Evolutionary conservation across 2,329 filamentous ascomycete species (phyloP), one percentile per base, ranked within the genome.

Genomic region (Penicillium digitatum): DNA sequence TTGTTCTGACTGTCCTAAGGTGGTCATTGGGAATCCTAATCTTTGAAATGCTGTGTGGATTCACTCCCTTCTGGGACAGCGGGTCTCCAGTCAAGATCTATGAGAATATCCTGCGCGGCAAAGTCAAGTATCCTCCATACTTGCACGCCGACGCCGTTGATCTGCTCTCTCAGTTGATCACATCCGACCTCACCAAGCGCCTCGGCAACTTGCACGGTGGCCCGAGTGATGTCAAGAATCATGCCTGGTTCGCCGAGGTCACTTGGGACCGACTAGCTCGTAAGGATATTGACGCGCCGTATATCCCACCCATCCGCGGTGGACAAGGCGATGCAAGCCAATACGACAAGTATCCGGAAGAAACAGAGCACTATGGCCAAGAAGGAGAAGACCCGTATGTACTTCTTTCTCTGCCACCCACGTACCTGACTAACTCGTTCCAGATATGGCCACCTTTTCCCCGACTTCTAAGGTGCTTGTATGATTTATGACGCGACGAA

Each of bases 81-180:
- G 94, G 93, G 52, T 96, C 90, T 42, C 93, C 94, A 3, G 95
- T 99, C 85, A 96, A 96, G 77, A 99, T 99, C 69, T 99, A 99
- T 78, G 94, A 99, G 79, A 99, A 99, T 73, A 99, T 99, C 68
- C 83, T 99, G 61, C 92, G 91, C 69, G 94, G 93, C 57, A 87
- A 89, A 66, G 89, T 99, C 74, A 97, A 96, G 77, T 99, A 97
- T 72, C 94, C 94, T 51, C 87, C 89, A 6, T 99, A 97, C 73
- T 89, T 99, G 67, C 90, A 97, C 71, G 86, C 88, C 1, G 94
- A 97, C 70, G 94, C 94, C 0, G 91, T 96, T 71, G 89, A 97
- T 72, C 81, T 99, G 55, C 84, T 99, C 34, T 88, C 94, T 69
- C 88, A 91, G 66, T 82, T 99, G 65, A 97, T 99, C 74, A 99